phyloP scores from a whole-genome alignment of 1,139 yeast genomes.

The Pichia sp. region DNA sequence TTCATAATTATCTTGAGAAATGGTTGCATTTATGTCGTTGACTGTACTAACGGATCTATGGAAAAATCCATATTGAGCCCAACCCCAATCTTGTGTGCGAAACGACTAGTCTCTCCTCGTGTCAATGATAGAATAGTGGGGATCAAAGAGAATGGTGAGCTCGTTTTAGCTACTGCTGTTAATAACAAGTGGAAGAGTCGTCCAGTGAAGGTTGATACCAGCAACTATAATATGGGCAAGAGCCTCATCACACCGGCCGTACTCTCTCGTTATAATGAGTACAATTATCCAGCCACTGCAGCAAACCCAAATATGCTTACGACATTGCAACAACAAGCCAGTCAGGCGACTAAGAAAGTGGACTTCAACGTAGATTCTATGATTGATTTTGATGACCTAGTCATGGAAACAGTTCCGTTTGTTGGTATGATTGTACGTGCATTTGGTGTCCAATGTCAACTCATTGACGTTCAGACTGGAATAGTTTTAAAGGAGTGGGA shows the following conservation, averaged over 20 bases:
- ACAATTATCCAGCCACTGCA: conserved; percentile 1
- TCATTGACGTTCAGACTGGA: conserved; percentile 76
- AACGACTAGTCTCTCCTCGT: conserved; percentile 59
- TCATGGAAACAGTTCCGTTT: conserved; percentile 48
- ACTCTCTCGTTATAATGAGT: conserved; percentile 21
- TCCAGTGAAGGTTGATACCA: conserved; percentile 39
- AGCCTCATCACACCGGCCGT: conserved; percentile 31
- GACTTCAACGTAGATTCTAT: conserved; percentile 4
- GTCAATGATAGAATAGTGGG: conserved; percentile 67
- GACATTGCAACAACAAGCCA: background rate
- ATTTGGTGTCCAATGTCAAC: conserved; percentile 45
- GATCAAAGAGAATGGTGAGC: conserved; percentile 41
- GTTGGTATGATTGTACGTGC: conserved; percentile 67
- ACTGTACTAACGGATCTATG: conserved; percentile 41
- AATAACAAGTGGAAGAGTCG: conserved; percentile 63
- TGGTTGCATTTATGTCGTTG: conserved; percentile 42
- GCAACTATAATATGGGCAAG: conserved; percentile 37
- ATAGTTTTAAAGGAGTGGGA: conserved; percentile 46
- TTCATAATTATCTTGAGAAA: conserved; percentile 32
- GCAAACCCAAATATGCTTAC: background rate
- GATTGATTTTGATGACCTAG: conserved; percentile 16
- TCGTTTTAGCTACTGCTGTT: conserved; percentile 57
- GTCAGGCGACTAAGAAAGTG: conserved; percentile 1
- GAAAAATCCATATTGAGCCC: conserved; percentile 17
- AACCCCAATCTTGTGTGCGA: conserved; percentile 40